phyloP scores from a whole-genome alignment of 495 filamentous ascomycete species.

The Talaromyces borbonicus region DNA sequence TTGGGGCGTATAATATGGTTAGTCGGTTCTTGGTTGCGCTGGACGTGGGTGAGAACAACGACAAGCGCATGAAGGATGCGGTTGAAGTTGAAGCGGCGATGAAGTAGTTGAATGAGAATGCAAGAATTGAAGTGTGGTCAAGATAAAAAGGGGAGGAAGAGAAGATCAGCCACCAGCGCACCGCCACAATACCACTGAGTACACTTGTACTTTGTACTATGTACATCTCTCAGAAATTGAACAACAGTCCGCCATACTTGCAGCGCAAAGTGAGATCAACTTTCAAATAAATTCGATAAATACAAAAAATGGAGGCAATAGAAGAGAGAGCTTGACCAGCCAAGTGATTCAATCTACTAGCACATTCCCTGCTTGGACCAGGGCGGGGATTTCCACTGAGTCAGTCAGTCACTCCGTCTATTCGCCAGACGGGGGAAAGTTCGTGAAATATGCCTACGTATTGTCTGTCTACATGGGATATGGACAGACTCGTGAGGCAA shows the following conservation, averaged over 20 bases:
- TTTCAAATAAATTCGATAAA: neutral
- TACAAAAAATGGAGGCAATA: neutral
- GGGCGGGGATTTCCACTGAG: no score
- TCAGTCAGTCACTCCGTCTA: no score
- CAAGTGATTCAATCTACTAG: no score
- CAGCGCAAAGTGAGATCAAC: no score
- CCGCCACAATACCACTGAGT: slow-evolving; percentile 6
- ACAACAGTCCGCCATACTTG: no score
- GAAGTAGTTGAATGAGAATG: neutral
- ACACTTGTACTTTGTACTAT: no score
- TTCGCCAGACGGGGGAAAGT: slow-evolving; percentile 2
- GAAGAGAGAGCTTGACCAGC: neutral
- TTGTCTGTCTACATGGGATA: no score
- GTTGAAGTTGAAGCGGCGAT: neutral
- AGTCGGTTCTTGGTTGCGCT: slow-evolving; percentile 64
- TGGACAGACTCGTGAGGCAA: no score
- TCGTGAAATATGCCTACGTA: no score
- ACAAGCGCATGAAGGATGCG: slow-evolving; percentile 8
- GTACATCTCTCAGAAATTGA: no score
- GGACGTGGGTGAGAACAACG: slow-evolving; percentile 54
- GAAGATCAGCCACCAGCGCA: slow-evolving; percentile 2
- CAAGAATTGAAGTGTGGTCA: neutral
- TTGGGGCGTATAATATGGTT: slow-evolving; percentile 66
- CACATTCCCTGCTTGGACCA: no score
- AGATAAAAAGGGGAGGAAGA: neutral